These are phyloP conservation scores for Somion occarium DNA, from an alignment of 1,284 basidiomycete genomes.

Conservation along the genomic window DNA sequence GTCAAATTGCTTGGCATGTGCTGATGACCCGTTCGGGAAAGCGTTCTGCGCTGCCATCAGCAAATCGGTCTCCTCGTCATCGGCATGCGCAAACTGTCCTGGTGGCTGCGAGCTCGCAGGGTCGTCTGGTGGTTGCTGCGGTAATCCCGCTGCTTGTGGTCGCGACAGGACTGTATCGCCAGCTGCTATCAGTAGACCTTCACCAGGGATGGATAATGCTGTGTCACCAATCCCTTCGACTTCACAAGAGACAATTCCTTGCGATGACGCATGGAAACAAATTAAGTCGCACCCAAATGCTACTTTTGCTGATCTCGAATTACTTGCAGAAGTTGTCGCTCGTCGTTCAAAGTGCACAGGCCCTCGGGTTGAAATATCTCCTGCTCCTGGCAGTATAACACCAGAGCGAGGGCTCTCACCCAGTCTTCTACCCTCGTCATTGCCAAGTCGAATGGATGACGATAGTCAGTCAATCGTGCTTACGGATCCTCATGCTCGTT, in stretches of 20 bases:
- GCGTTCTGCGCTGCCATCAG: constrained; percentile 81
- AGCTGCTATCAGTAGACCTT: constrained; percentile 5
- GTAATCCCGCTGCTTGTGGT: constrained; percentile 24
- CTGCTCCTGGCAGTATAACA: constrained; percentile 45
- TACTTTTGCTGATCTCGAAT: constrained; percentile 72
- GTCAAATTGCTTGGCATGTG: constrained; percentile 72
- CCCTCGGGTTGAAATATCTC: constrained; percentile 62
- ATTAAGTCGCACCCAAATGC: constrained; percentile 88
- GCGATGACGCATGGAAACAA: constrained; percentile 81
- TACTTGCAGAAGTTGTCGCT: constrained; percentile 86
- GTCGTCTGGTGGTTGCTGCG: constrained; percentile 20
- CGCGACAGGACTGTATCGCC: constrained; percentile 7
- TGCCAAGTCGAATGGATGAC: constrained; percentile 18
- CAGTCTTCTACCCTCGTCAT: constrained; percentile 14
- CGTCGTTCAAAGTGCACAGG: constrained; percentile 76
- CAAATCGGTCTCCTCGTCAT: constrained; percentile 45
- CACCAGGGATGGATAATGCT: constrained; percentile 14
- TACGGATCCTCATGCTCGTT: constrained; percentile 51
- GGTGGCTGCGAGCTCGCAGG: constrained; percentile 22
- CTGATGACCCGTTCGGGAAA: constrained; percentile 77
- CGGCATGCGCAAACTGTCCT: constrained; percentile 54
- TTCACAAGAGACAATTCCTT: constrained; percentile 61
- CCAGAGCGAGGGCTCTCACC: constrained; percentile 39
- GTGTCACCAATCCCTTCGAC: constrained; percentile 18
- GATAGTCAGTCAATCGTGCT: constrained; percentile 32